Base-by-base conservation (phyloP, 139 green algal genomes). In the Nannochloris sp. region DNA sequence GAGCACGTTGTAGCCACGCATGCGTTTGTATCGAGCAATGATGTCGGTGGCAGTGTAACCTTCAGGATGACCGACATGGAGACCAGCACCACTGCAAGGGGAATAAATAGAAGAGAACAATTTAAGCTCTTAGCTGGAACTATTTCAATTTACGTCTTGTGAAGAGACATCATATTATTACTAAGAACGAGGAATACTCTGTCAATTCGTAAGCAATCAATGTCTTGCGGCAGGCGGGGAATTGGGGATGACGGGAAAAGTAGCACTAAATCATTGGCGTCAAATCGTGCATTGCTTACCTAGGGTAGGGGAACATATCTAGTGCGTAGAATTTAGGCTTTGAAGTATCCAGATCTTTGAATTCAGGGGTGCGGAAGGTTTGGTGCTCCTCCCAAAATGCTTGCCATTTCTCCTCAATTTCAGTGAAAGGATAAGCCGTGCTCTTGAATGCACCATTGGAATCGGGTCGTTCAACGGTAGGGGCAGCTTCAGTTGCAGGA, bases 231-330 rank as follows among this genome's bases (percentile, higher is more conserved):
- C n/a, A n/a, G n/a, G n/a, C n/a, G n/a, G n/a, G n/a, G n/a, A n/a
- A 51, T 19, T 51, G 42, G 42, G 19, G 19, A 51, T 19, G 19
- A 19, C 42, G 42, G 42, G 42, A 19, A 19, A 19, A 19, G 42
- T 19, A 51, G 42, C 19, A 27, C 42, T 51, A 19, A 27, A 51
- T 27, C 19, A 51, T 51, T 51, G 19, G n/a, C n/a, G n/a, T n/a
- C n/a, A n/a, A n/a, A 27, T 51, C 19, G 19, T 51, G 42, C 19
- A 27, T 51, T 51, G 19, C 42, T 19, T 51, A 51, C 87, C 86
- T 96, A 9, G 93, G 93, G 74, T 98, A 99, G 2, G 93, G 93
- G 67, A 99, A 99, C 95, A 99, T 99, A 77, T 99, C 95, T 51
- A 99, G 79, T 2, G 90, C 92, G 48, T 99, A 99, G 72, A 88